Evolutionary conservation across 176 grass and related monocot genomes (phyloP), one percentile per base, ranked within the genome.

Genomic region (Oryza brachyantha): DNA sequence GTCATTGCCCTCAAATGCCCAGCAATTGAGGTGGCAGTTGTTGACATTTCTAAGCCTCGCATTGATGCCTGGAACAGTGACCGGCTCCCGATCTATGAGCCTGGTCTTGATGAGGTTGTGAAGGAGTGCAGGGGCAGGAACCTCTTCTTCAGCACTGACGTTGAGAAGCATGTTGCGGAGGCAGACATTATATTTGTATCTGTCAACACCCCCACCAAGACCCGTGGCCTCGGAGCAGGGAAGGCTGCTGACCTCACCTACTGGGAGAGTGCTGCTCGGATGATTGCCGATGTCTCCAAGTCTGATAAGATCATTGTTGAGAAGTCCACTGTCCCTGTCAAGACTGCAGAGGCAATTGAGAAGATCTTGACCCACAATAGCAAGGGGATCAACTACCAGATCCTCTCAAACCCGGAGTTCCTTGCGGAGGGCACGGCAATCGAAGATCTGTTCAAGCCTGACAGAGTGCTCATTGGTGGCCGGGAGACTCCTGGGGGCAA

Each of bases 271-370:
- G 93, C 93, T 29, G 93, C 93, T 26, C 93, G 90, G 25, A 96
- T 96, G 93, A 96, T 96, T 13, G 93, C 93, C 0, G 87, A 96
- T 76, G 93, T 96, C 24, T 87, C 93, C 64, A 96, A 92, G 73
- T 92, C 93, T 3, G 93, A 96, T 84, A 96, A 96, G 79, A 96
- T 96, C 3, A 90, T 96, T 8, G 93, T 96, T 10, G 90, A 92
- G 90, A 96, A 96, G 66, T 96, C 93, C 69, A 96, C 93, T n/a
- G 93, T 96, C 66, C 93, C 93, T 86, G 92, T 94, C 68, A 94
- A 94, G 76, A 94, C 92, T 27, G 92, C 92, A 21, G 92, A 94
- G 83, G 92, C 92, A 3, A 94, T 94, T 17, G 92, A 94, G 83
- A 94, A 94, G 75, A 94, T 94, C 82, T 83, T 94, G 71, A 94